These are phyloP conservation scores for Lablab purpureus DNA, from an alignment of 306 rosid species.

Conservation along the genomic window DNA sequence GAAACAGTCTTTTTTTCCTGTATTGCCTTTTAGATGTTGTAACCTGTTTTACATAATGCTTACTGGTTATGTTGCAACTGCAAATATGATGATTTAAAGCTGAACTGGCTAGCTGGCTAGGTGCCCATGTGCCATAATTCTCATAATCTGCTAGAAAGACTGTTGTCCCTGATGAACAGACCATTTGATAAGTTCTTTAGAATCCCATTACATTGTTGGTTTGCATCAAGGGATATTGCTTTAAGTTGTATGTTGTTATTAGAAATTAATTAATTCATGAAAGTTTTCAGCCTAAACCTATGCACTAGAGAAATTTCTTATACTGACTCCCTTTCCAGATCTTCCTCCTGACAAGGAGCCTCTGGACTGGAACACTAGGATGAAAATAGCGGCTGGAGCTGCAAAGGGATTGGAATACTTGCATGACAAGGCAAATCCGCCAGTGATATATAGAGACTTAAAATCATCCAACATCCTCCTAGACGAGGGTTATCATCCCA, in stretches of 20 bases:
- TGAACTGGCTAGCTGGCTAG: slow-evolving; percentile 1
- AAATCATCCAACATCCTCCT: slow-evolving; percentile 95
- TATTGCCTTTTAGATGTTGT: neutral
- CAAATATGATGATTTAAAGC: slow-evolving; percentile 3
- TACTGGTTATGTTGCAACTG: slow-evolving; percentile 26
- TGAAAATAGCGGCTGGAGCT: slow-evolving; percentile 99
- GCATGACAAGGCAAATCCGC: slow-evolving; percentile 94
- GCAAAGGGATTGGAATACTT: slow-evolving; percentile 96
- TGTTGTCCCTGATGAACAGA: neutral
- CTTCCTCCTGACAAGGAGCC: slow-evolving; percentile 83
- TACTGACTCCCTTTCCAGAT: slow-evolving; percentile 58
- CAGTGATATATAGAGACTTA: slow-evolving; percentile 95
- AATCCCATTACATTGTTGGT: slow-evolving; percentile 1
- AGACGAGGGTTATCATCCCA: slow-evolving; percentile 89
- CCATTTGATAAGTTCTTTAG: slow-evolving; percentile 18
- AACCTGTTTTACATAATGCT: neutral
- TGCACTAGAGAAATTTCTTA: slow-evolving; percentile 37
- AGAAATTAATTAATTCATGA: neutral
- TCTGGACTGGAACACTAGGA: slow-evolving; percentile 94
- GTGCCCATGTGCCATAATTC: neutral
- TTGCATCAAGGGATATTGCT: slow-evolving; percentile 19
- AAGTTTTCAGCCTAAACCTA: neutral
- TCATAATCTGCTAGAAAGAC: neutral
- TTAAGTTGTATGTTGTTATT: slow-evolving; percentile 21
- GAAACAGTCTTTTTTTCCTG: neutral